Percentiles rank a stretch among this genome's conserved stretches.
phyloP scores from a whole-genome alignment of 768 basidiomycete genomes.

The Naganishia vaughanmartiniae region DNA sequence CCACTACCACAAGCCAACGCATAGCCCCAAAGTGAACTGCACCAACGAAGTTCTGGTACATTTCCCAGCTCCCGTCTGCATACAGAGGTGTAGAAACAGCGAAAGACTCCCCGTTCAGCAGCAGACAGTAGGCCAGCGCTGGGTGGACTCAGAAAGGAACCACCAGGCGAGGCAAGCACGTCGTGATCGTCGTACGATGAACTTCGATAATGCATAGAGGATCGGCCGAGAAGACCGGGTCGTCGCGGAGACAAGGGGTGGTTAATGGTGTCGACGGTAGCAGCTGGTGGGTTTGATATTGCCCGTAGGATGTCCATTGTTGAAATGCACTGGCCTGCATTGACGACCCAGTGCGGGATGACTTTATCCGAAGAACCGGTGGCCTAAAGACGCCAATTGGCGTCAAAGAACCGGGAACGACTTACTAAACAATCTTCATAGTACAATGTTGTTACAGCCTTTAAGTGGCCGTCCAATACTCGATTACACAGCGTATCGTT shows the following conservation, averaged over 20 bases:
- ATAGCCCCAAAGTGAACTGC: constrained; percentile 99
- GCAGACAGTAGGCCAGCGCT: constrained; percentile 54
- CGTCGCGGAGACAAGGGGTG: constrained; percentile 32
- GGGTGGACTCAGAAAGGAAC: constrained; percentile 41
- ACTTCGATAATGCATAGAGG: constrained; percentile 26
- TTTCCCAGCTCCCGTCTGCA: constrained; percentile 86
- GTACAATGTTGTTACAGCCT: constrained; percentile 86
- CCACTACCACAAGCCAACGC: constrained; percentile 95
- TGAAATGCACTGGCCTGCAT: constrained; percentile 94
- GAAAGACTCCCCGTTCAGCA: constrained; percentile 63
- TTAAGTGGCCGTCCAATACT: constrained; percentile 83
- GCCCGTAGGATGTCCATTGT: constrained; percentile 99
- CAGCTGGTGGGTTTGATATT: constrained; percentile 75
- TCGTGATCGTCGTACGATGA: constrained; percentile 37
- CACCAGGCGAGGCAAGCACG: constrained; percentile 42
- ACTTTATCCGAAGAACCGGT: constrained; percentile 98
- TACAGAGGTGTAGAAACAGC: constrained; percentile 80
- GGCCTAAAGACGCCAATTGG: constrained; percentile 55
- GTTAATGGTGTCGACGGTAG: constrained; percentile 25
- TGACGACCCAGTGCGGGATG: constrained; percentile 94
- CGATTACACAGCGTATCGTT: constrained; percentile 61
- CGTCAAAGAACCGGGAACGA: constrained; percentile 29
- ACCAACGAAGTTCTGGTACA: constrained; percentile 96
- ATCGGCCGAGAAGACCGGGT: constrained; percentile 25
- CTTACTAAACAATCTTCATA: constrained; percentile 83